A percentile compares a stretch with the other conserved stretches of the same genome.
phyloP scores from a whole-genome alignment of 1,139 yeast genomes.

The Suhomyces bokatorum region DNA sequence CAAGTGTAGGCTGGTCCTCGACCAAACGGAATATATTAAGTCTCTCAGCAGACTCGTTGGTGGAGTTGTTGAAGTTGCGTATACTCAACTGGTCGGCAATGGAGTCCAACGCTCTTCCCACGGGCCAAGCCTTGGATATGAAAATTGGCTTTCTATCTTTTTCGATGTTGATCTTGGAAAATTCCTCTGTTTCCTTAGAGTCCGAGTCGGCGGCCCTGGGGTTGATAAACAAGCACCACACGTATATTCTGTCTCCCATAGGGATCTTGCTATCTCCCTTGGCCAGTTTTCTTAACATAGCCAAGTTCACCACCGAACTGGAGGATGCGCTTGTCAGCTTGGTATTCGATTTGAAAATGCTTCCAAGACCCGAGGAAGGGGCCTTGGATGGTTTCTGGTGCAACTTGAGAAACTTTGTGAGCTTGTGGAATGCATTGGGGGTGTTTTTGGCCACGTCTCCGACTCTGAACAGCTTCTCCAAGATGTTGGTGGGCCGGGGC shows the following conservation, averaged over 20 bases:
- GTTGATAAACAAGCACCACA: conserved; percentile 57
- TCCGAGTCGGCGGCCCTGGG: conserved; percentile 26
- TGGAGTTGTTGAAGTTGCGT: conserved; percentile 56
- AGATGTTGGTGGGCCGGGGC: conserved; percentile 31
- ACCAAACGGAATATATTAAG: conserved; percentile 46
- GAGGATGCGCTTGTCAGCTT: background rate
- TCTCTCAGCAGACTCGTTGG: conserved; percentile 42
- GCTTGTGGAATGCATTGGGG: conserved; percentile 44
- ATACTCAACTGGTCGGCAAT: conserved; percentile 57
- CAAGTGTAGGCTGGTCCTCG: conserved; percentile 28
- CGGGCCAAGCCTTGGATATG: conserved; percentile 65
- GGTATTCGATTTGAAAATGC: background rate
- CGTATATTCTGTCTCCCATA: conserved; percentile 56
- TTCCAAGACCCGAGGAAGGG: background rate
- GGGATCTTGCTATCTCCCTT: conserved; percentile 68
- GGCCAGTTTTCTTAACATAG: conserved; percentile 51
- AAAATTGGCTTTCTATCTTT: conserved; percentile 43
- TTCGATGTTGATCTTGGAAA: conserved; percentile 28
- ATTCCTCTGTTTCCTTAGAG: conserved; percentile 22
- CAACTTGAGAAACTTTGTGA: conserved; percentile 44
- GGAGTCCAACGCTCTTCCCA: conserved; percentile 76
- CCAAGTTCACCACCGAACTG: conserved; percentile 26
- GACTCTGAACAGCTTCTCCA: conserved; percentile 27
- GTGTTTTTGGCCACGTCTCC: conserved; percentile 29
- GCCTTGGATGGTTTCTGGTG: conserved; percentile 22